Conservation (phyloP, 345 rosid species). For the Eucalyptus albens region DNA sequence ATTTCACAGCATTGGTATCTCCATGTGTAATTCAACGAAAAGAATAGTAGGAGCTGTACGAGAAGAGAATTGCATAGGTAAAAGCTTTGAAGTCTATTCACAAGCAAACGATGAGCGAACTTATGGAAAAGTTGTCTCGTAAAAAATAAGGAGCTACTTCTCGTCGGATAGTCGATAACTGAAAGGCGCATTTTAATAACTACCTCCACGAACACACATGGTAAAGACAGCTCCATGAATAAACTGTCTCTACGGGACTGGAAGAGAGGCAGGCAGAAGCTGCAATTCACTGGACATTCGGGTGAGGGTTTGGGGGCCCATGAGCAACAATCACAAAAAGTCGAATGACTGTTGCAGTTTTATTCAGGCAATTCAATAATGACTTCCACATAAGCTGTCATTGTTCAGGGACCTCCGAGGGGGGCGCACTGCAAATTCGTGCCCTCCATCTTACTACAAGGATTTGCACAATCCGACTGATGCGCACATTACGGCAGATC, state of each 20-base stretch:
- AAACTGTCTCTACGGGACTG: not conserved
- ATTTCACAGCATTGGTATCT: not conserved
- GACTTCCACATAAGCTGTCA: not conserved
- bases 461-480: not conserved
- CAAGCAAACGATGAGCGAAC: not conserved
- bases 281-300: not conserved
- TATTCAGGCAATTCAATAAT: not conserved
- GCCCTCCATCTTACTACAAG: not conserved
- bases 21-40: not conserved
- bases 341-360: not conserved
- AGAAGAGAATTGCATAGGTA: not conserved
- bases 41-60: not conserved
- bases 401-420: not conserved
- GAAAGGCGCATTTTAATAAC: not conserved
- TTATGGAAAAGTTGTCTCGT: not conserved
- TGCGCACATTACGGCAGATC: not conserved
- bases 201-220: not conserved
- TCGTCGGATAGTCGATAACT: not conserved
- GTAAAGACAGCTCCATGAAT: not conserved
- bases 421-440: not conserved
- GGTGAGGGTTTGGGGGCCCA: not conserved
- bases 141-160: not conserved
- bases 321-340: not conserved
- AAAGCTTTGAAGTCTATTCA: not conserved
- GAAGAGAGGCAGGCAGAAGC: not conserved